Evolutionary conservation across 768 basidiomycete species (phyloP).

Genomic region (Psilocybe azurescens): DNA sequence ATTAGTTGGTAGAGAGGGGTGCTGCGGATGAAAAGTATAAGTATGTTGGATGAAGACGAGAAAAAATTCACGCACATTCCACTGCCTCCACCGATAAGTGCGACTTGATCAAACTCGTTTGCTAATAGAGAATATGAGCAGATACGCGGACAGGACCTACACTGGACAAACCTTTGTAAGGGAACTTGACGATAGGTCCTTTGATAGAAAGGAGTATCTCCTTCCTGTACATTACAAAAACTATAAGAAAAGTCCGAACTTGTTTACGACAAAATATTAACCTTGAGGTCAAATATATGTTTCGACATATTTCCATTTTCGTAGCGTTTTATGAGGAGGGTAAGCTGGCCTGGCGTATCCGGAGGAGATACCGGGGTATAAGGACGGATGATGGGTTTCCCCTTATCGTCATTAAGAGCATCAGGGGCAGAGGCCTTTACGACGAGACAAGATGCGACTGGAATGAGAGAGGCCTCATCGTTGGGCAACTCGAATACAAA

Average conservation of each 20-base stretch:
- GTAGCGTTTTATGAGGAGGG: constrained; percentile 85
- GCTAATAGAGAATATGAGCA: constrained; percentile 42
- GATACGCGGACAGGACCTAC: background rate
- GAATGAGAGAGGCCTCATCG: constrained; percentile 77
- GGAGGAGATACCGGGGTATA: constrained; percentile 92
- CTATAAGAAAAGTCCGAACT: constrained; percentile 9
- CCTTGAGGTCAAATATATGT: constrained; percentile 79
- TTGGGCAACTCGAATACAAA: constrained; percentile 85
- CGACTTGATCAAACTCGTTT: constrained; percentile 86
- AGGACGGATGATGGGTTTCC: constrained; percentile 87
- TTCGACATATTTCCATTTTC: constrained; percentile 86
- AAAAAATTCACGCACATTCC: constrained; percentile 70
- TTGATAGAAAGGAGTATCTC: constrained; percentile 87
- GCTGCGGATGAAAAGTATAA: constrained; percentile 39
- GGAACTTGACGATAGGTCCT: constrained; percentile 89
- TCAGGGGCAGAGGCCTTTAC: constrained; percentile 77
- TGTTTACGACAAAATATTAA: constrained; percentile 18
- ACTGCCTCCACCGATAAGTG: constrained; percentile 90
- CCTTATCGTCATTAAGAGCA: constrained; percentile 71
- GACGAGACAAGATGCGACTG: constrained; percentile 78
- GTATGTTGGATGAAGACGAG: constrained; percentile 6
- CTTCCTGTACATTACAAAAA: constrained; percentile 45
- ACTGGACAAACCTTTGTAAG: constrained; percentile 69
- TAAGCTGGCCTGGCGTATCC: constrained; percentile 75
- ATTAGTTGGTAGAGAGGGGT: constrained; percentile 88